Conservation (phyloP, 148 eudicot genomes). For the Chenopodium album region DNA sequence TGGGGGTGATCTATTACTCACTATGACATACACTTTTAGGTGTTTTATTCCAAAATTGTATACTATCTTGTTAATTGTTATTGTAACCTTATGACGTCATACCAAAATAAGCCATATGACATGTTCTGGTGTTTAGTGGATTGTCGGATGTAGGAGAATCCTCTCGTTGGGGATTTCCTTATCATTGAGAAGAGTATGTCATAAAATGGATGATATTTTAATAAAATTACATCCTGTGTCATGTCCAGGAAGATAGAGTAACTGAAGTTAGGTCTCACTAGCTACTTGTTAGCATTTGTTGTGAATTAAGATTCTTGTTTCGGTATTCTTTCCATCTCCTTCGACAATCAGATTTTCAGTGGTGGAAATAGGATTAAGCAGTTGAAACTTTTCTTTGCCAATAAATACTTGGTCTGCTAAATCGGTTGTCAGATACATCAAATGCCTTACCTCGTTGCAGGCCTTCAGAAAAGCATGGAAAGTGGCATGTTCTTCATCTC, state of each 20-base stretch:
- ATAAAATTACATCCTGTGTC: background rate
- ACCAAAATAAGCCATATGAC: background rate
- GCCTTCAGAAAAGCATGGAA: conserved; percentile 70
- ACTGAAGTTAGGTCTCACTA: background rate
- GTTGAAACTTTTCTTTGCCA: too few relatives aligned
- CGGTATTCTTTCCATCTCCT: background rate
- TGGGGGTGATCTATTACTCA: background rate
- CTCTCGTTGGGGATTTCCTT: background rate
- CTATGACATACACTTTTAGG: background rate
- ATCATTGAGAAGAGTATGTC: background rate
- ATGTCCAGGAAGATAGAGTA: background rate
- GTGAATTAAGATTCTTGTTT: background rate
- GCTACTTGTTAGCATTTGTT: background rate
- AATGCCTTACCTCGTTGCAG: conserved; percentile 34
- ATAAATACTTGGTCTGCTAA: background rate
- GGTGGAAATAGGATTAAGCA: background rate
- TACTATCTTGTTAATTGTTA: background rate
- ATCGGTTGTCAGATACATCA: conserved; percentile 8
- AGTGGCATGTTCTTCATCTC: conserved; percentile 56
- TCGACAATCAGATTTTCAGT: background rate
- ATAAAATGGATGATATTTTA: background rate
- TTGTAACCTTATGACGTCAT: background rate
- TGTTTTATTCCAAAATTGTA: background rate
- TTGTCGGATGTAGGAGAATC: background rate
- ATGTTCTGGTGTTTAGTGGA: background rate